These are phyloP conservation scores for Tilletia horrida DNA, from an alignment of 1,284 basidiomycete species.

Conservation along the genomic window DNA sequence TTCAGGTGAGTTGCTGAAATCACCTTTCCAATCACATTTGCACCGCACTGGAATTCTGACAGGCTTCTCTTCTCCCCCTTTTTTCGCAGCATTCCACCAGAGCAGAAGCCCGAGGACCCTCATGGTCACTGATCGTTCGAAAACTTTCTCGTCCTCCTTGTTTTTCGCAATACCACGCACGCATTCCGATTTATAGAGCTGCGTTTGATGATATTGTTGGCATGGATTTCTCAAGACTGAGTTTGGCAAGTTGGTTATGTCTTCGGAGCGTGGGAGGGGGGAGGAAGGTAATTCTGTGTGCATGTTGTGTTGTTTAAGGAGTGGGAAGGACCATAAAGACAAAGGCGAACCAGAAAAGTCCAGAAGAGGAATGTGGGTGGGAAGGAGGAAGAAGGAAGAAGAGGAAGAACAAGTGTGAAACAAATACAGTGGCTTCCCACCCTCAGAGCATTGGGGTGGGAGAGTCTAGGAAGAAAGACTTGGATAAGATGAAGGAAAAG, in stretches of 20 bases:
- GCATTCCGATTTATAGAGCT: not conserved
- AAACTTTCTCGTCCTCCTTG: too few species aligned
- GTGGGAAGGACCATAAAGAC: not conserved
- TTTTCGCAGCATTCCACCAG: slow-evolving; percentile 10
- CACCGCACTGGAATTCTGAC: not conserved
- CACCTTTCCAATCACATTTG: not conserved
- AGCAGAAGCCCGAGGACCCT: not conserved
- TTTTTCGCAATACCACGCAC: not conserved
- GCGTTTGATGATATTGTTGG: not conserved
- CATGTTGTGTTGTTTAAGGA: not conserved
- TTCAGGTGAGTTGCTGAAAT: slow-evolving; percentile 13
- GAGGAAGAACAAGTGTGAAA: not conserved
- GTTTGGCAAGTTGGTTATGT: too few species aligned
- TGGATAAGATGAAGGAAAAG: not conserved
- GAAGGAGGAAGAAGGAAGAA: too few species aligned
- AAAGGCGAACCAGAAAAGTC: not conserved
- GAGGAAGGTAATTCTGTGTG: not conserved
- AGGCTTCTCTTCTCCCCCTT: not conserved
- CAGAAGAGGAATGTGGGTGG: not conserved
- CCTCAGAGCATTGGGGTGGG: not conserved
- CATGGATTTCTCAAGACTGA: too few species aligned
- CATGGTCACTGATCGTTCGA: slow-evolving; percentile 7
- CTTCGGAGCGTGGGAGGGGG: too few species aligned
- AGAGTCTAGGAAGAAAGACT: not conserved
- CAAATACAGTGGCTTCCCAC: not conserved